Base-by-base conservation (phyloP, 106 monocot genomes). In the Dioscorea dumetorum region DNA sequence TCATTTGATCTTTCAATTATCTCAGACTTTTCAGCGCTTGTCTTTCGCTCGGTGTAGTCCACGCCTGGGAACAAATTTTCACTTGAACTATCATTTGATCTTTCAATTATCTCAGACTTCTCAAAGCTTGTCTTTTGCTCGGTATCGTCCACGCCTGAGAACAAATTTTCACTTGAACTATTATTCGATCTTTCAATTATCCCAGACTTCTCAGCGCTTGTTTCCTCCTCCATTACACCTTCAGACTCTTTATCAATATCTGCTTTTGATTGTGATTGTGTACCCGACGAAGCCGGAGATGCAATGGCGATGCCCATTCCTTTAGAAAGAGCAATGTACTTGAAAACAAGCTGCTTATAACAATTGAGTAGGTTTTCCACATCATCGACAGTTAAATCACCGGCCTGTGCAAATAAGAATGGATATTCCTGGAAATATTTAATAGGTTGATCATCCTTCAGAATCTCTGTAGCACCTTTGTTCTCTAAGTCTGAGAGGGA, bases 311-410 rank as follows among this genome's bases (percentile, higher is more conserved):
- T 63, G 32, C 80, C 82, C 68, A 87, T 66, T 49, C 77, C 91
- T 73, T 84, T 88, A 32, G 88, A 91, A 69, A 88, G 86, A 67
- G 78, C 75, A 5, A 88, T 80, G 77, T 97, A 92, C 86, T 72
- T 80, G 51, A 94, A 62, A 58, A 94, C 90, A 58, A 94, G 78
- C 48, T 84, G 65, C 64, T 90, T 94, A 72, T 90, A 90, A 68
- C 76, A 73, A 65, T 78, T 70, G 12, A 94, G 80, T 67, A 94
- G 80, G 50, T 48, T 80, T 69, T 87, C 84, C 54, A 90, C 90
- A 79, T 94, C 90, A 71, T 71, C 70, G n/a, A 87, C 60, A 2
- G 90, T 90, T 24, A 94, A 72, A 79, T 94, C 90, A 58, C 94
- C 90, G 5, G 72, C 80, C 49, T 70, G 61, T 15, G 90, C 84